Conservation (phyloP, 1,284 basidiomycete species). For the Chalciporus piperatoides region DNA sequence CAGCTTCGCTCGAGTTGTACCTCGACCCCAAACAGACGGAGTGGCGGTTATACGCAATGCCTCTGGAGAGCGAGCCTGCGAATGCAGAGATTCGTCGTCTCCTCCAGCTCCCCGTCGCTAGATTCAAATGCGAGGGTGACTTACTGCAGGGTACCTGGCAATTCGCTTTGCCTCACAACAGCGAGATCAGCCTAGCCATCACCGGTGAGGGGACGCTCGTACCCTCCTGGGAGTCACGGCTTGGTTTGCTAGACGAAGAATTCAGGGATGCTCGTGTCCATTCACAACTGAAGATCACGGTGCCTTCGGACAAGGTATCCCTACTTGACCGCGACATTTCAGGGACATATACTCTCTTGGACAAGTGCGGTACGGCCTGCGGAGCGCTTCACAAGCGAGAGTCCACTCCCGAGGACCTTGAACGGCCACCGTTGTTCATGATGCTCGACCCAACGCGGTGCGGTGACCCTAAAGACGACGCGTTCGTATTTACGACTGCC, state of each 20-base stretch:
- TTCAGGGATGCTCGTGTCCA: conserved; percentile 68
- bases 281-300: conserved; percentile 61
- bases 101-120: conserved; percentile 73
- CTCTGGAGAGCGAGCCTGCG: conserved; percentile 66
- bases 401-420: conserved; percentile 38
- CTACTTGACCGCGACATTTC: conserved; percentile 79
- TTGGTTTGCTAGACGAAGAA: conserved; percentile 71
- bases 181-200: conserved; percentile 57
- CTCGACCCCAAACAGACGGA: conserved; percentile 77
- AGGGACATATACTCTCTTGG: conserved; percentile 75
- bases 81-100: conserved; percentile 77
- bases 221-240: conserved; percentile 79
- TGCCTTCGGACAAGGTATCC: conserved; percentile 46
- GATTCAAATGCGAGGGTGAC: conserved; percentile 57
- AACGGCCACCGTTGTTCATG: conserved; percentile 70
- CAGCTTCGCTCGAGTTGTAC: conserved; percentile 72
- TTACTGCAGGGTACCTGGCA: conserved; percentile 79
- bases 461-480: conserved; percentile 67
- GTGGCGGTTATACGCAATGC: conserved; percentile 81
- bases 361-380: conserved; percentile 89
- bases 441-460: conserved; percentile 83
- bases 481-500: conserved; percentile 80
- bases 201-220: conserved; percentile 69
- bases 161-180: conserved; percentile 69
- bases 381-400: conserved; percentile 77